A percentile compares a stretch with the other conserved stretches of the same genome.
Evolutionary conservation across 441 rosid species (phyloP).

Genomic region (Biscutella laevigata): DNA sequence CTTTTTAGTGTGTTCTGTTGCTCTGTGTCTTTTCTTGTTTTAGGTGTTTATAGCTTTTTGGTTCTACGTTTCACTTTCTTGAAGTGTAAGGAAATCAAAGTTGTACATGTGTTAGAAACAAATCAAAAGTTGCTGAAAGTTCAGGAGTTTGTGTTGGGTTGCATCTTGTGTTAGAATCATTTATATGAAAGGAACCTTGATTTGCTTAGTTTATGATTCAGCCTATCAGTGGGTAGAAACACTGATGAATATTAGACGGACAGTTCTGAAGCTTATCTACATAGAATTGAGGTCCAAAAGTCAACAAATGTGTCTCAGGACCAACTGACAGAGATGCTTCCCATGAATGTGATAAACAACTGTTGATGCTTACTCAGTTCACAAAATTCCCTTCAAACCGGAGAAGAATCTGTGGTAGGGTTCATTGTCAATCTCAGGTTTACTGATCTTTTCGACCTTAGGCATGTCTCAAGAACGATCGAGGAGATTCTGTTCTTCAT

Average conservation of each 20-base stretch:
- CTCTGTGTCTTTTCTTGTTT: conserved; percentile 57
- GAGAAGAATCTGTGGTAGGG: background rate
- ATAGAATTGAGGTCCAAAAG: conserved; percentile 6
- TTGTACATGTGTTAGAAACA: conserved; percentile 22
- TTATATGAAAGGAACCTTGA: conserved; percentile 1
- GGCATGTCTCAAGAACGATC: background rate
- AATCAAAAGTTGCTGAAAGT: conserved; percentile 12
- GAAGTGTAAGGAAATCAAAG: conserved; percentile 7
- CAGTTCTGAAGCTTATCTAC: background rate
- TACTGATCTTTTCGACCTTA: background rate
- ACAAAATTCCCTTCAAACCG: background rate
- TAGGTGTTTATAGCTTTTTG: conserved; percentile 19
- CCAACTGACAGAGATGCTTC: background rate
- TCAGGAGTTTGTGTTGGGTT: conserved; percentile 1
- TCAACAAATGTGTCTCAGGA: background rate
- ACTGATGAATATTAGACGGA: too few species aligned
- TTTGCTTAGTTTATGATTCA: background rate
- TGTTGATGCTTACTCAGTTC: background rate
- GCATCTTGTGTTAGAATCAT: background rate
- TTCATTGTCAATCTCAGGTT: background rate
- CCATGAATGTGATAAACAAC: background rate
- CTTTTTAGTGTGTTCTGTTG: conserved; percentile 53
- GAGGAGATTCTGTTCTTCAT: conserved; percentile 7
- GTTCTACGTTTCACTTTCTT: conserved; percentile 3
- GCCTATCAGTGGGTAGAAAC: background rate